Percentiles rank a stretch among this genome's conserved stretches.
Conservation (phyloP, 345 rosid genomes). For the Anastatica hierochuntica region DNA sequence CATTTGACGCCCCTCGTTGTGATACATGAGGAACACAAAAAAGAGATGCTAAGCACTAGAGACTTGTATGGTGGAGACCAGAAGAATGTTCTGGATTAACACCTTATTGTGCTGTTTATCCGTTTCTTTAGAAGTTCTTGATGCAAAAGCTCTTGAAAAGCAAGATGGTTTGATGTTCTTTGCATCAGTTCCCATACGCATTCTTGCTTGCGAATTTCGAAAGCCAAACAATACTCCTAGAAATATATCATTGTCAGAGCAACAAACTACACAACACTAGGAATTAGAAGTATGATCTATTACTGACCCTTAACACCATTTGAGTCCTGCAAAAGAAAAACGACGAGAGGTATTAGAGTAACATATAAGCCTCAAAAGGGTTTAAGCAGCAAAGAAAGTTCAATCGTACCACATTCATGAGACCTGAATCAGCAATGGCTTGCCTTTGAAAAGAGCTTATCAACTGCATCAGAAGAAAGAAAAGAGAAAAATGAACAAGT, state of each 20-base stretch:
- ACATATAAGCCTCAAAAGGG: no score
- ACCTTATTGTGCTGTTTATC: slow-evolving; percentile 51
- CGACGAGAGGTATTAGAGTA: no score
- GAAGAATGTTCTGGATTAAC: background rate
- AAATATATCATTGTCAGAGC: slow-evolving; percentile 13
- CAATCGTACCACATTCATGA: no score
- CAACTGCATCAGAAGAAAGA: no score
- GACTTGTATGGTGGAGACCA: no score
- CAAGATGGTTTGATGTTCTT: slow-evolving; percentile 16
- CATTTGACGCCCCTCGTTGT: no score
- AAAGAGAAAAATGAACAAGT: no score
- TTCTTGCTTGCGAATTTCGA: slow-evolving; percentile 17
- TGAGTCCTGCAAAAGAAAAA: slow-evolving; percentile 37
- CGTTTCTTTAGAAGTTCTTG: slow-evolving; percentile 46
- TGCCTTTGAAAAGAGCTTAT: no score
- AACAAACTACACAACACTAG: slow-evolving; percentile 9
- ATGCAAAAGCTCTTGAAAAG: slow-evolving; percentile 55
- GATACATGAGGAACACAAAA: no score
- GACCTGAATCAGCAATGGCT: no score
- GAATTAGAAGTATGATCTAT: slow-evolving; percentile 2
- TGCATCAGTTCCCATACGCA: slow-evolving; percentile 14
- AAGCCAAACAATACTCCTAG: slow-evolving; percentile 37
- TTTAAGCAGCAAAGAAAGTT: no score
- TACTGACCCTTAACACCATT: slow-evolving; percentile 47
- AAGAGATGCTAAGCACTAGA: no score